Evolutionary conservation across 2,329 filamentous ascomycete genomes (phyloP).

Genomic region (Phaeosphaeriaceae sp.): DNA sequence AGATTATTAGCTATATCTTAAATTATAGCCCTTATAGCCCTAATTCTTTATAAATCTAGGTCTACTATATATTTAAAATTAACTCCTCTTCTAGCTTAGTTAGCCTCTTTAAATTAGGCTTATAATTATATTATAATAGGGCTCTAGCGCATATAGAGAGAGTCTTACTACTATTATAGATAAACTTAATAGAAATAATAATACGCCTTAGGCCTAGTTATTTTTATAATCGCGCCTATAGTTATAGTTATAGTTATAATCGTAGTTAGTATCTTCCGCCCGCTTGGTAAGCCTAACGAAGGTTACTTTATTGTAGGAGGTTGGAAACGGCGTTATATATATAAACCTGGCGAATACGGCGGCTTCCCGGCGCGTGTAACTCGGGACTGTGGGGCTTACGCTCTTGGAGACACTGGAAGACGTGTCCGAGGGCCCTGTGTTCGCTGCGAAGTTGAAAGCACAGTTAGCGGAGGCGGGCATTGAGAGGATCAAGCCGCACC

Average conservation of each 20-base stretch:
- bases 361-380: conserved; percentile 12
- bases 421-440: conserved; percentile 14
- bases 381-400: conserved; percentile 14
- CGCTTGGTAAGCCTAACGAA: conserved; percentile 21
- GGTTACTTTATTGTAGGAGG: conserved; percentile 19
- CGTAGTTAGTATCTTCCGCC: conserved; percentile 15
- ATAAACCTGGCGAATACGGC: conserved; percentile 17
- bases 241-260: background rate
- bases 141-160: too few species aligned
- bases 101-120: too few species aligned
- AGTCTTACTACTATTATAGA: too few species aligned
- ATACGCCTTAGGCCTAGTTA: conserved; percentile 7
- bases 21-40: too few species aligned
- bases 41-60: too few species aligned
- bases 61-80: too few species aligned
- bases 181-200: too few species aligned
- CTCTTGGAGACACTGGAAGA: conserved; percentile 21
- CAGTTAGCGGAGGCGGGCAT: conserved; percentile 16
- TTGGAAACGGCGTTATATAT: conserved; percentile 20
- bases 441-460: conserved; percentile 16
- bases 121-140: too few species aligned
- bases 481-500: conserved; percentile 12
- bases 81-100: too few species aligned
- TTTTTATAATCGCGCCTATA: background rate
- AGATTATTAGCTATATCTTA: too few species aligned